A percentile compares a stretch with the other conserved stretches of the same genome.
Evolutionary conservation across 2,329 filamentous ascomycete species (phyloP).

Genomic region (Diaporthe ilicicola): DNA sequence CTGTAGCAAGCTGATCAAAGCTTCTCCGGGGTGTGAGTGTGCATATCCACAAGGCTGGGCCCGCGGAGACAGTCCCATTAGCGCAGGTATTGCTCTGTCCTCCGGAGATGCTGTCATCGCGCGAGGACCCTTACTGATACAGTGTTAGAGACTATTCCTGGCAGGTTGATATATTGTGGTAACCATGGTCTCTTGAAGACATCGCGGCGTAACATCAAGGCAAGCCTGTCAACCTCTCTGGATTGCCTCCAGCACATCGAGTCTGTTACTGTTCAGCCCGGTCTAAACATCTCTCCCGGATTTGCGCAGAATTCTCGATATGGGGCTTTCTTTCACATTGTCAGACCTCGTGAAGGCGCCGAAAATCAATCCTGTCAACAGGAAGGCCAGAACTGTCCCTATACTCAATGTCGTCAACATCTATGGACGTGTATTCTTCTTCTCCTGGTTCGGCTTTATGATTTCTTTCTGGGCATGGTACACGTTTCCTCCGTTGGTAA

Average conservation of each 20-base stretch:
- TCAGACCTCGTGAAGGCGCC: constrained; percentile 63
- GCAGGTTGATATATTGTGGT: constrained; percentile 20
- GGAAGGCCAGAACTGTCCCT: constrained; percentile 83
- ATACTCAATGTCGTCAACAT: constrained; percentile 79
- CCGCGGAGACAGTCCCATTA: constrained; percentile 22
- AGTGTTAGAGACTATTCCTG: neutral
- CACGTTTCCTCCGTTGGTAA: constrained; percentile 85
- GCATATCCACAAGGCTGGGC: constrained; percentile 22
- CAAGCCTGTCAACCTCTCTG: neutral
- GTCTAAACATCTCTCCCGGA: no score
- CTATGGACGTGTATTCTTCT: constrained; percentile 90
- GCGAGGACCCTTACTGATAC: constrained; percentile 3
- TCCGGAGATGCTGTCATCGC: constrained; percentile 26
- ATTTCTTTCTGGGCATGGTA: constrained; percentile 93
- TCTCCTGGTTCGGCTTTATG: constrained; percentile 88
- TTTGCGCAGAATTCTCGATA: constrained; percentile 28
- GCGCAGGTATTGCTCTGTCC: constrained; percentile 11
- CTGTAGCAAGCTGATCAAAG: neutral
- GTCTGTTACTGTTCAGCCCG: neutral
- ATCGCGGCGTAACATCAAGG: neutral
- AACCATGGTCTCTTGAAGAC: neutral
- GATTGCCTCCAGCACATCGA: neutral
- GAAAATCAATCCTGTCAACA: constrained; percentile 83
- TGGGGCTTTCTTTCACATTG: constrained; percentile 45
- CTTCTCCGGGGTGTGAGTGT: constrained; percentile 7